Evolutionary conservation across 1,284 basidiomycete genomes (phyloP), one percentile per base, ranked within the genome.

Genomic region (Apiotrichum laibachii): DNA sequence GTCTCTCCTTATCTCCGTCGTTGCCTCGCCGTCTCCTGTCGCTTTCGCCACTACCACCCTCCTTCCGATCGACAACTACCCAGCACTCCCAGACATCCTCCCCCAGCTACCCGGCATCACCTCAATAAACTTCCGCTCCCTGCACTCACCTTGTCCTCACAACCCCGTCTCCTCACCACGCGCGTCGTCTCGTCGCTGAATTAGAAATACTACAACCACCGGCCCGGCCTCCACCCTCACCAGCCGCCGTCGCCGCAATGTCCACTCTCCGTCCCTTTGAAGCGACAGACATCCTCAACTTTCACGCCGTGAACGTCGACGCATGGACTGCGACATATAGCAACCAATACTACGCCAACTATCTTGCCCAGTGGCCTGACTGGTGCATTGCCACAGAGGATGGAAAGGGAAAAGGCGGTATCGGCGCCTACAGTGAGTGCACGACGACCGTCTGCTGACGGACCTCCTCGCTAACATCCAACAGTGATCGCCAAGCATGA

Each of bases 261-360:
- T 80, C 81, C 10, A 68, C 79, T 33, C 75, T 81, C 19, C 71
- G 80, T 8, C 79, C 81, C 0, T 81, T 82, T 54, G 70, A 78
- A 35, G 77, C 79, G 19, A 74, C 70, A 5, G 81, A 82, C 59
- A 70, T 81, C 11, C 74, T 81, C 53, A 65, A 63, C 19, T 81
- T 82, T 73, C 81, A 81, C 69, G 72, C 71, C 37, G 78, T 82
- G 65, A 81, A 82, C 60, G 72, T 79, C 34, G 81, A 82, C 64
- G 68, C 79, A 26, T 82, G 81, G 80, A 82, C 81, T n/a, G 81
- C 81, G 46, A 82, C 81, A 69, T 77, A 77, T 62, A 69, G 72
- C 54, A 73, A 63, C 47, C 73, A 72, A 26, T 77, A 77, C 61
- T 77, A 77, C 52, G 61, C 71, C 12, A 67, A 57, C n/a, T 77